Base-by-base conservation (phyloP, 306 rosid species). In the Macrotyloma uniflorum region DNA sequence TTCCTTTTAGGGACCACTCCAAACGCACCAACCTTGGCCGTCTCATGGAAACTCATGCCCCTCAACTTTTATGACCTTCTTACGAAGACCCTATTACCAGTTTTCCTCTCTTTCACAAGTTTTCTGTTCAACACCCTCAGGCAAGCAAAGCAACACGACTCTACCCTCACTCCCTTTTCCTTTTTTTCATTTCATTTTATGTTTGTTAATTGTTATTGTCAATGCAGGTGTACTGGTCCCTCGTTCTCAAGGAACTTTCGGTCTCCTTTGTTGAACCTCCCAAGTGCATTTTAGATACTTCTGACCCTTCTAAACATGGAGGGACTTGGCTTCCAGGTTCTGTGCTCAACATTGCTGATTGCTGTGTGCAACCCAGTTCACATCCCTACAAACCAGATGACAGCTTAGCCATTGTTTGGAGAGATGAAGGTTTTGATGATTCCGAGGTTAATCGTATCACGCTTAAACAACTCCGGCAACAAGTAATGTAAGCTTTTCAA, bases 241-340 rank as follows among this genome's bases (percentile, higher is more conserved):
- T 93, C 72, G 10, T 87, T 79, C 84, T 95, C 51, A 84, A 93
- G 77, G 93, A 91, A 84, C 85, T 93, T 33, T 88, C 96, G 14
- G 67, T 93, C 43, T 82, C 90, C 14, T 93, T 92, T 79, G 77
- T 28, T 53, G 72, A 86, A 67, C 76, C 86, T 51, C 99, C 97
- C 1, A 87, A 73, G 59, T 71, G 85, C 75, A 84, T 91, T 77
- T 62, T 95, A 35, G 98, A 91, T 83, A 84, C 79, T 64, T 76
- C 89, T 22, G 81, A 89, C 75, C 82, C 85, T 13, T 91, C 84
- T 0, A 88, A 83, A 65, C 87, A 20, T 4, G 85, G 88, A 6
- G 97, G 93, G 35, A 82, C 85, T 7, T 92, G 98, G 98, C 91
- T 95, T 72, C 97, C 92, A 0, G 90, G 81, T 71, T 85, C 97